These are phyloP conservation scores for Yamadazyma epiphylla DNA, from an alignment of 1,139 yeast species.

Conservation along the genomic window DNA sequence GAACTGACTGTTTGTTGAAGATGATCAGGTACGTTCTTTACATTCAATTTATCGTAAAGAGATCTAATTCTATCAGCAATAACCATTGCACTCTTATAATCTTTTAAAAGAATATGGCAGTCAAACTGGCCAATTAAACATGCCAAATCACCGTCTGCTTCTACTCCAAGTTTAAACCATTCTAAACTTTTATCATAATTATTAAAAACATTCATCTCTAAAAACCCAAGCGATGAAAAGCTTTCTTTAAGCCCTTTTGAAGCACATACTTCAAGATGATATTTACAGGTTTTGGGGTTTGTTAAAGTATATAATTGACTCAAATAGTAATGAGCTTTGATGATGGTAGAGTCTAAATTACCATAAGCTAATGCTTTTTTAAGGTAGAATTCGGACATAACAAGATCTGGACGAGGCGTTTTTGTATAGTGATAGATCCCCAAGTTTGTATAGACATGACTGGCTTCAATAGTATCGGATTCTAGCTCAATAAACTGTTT, in stretches of 20 bases:
- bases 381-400: constrained; percentile 53
- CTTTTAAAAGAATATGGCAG: constrained; percentile 28
- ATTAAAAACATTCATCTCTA: constrained; percentile 68
- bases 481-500: constrained; percentile 54
- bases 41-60: constrained; percentile 20
- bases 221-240: constrained; percentile 71
- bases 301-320: constrained; percentile 63
- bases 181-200: constrained; percentile 56
- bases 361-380: constrained; percentile 59
- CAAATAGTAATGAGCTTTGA: constrained; percentile 72
- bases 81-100: constrained; percentile 23
- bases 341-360: constrained; percentile 48
- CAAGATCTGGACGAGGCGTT: constrained; percentile 44
- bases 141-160: constrained; percentile 51
- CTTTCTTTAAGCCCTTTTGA: constrained; percentile 72
- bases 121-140: constrained; percentile 80
- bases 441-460: constrained; percentile 69
- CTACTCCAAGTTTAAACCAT: constrained; percentile 84
- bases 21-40: constrained; percentile 19
- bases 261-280: constrained; percentile 75
- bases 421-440: constrained; percentile 52
- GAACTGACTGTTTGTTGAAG: constrained; percentile 20
- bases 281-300: constrained; percentile 57
- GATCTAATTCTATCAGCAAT: constrained; percentile 22
- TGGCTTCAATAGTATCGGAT: constrained; percentile 53